Conservation (phyloP, 1,284 basidiomycete species). For the Fistulina hepatica region DNA sequence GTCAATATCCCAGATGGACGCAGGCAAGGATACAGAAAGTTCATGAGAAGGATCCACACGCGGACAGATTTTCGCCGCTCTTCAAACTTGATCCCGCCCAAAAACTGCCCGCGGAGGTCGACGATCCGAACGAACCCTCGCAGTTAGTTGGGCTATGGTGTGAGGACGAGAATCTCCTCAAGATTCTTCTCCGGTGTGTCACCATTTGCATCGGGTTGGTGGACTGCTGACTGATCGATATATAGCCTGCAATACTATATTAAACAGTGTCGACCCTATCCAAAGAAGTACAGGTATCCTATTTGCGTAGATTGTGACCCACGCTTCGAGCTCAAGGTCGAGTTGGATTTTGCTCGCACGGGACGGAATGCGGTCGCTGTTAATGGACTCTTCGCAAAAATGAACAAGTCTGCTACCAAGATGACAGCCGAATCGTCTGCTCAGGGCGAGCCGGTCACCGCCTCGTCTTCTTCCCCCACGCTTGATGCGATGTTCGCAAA, state of each 20-base stretch:
- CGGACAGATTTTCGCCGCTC: too few species aligned
- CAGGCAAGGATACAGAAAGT: constrained; percentile 35
- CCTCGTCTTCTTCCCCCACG: constrained; percentile 7
- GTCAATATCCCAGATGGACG: constrained; percentile 63
- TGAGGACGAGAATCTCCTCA: constrained; percentile 40
- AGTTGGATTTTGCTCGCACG: constrained; percentile 34
- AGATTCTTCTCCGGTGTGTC: too few species aligned
- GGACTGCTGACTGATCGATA: neutral
- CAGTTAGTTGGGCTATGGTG: constrained; percentile 57
- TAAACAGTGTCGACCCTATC: constrained; percentile 52
- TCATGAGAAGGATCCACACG: constrained; percentile 19
- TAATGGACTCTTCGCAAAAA: constrained; percentile 41
- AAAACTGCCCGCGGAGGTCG: too few species aligned
- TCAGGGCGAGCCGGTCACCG: constrained; percentile 8
- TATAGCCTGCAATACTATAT: constrained; percentile 52
- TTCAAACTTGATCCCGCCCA: too few species aligned
- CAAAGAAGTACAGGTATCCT: constrained; percentile 56
- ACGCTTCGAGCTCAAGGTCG: too few species aligned
- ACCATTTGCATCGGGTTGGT: too few species aligned
- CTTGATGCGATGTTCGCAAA: too few species aligned
- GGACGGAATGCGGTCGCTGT: neutral
- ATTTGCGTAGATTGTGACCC: too few species aligned
- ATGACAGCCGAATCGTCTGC: too few species aligned
- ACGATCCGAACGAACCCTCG: constrained; percentile 62
- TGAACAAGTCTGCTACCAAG: constrained; percentile 26